Evolutionary conservation across 345 rosid genomes (phyloP), one percentile per base, ranked within the genome.

Genomic region (Pugionium cornutum): DNA sequence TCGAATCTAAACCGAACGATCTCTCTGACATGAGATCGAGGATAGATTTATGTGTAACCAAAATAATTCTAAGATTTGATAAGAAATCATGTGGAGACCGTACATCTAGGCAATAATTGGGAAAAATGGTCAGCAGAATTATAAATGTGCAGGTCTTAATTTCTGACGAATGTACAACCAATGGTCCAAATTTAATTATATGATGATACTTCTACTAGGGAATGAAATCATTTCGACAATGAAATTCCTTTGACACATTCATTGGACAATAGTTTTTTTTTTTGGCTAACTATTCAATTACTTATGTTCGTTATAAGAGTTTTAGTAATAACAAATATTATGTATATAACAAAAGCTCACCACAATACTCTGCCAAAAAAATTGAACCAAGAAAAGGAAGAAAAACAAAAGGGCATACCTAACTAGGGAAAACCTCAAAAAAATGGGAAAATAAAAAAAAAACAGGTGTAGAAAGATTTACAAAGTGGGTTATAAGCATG

Each of bases 141-240:
- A 74, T 75, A 67, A 80, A 76, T 81, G 73, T 50, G 58, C 68
- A 63, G 61, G 71, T 59, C 47, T 45, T 69, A 66, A 65, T 59
- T 75, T 73, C 74, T 74, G 68, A 75, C 75, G 55, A 58, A 64
- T 67, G 67, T 73, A 59, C 64, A 75, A 64, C 18, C 52, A 62
- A 82, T 81, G 91, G 91, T 82, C 86, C 84, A 49, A 29, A 53
- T 36, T 36, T 44, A 53, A n/a, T n/a, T n/a, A n/a, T n/a, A n/a
- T n/a, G 52, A 72, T 29, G 67, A 73, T 41, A 66, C 66, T 67
- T 69, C 76, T 68, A 57, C 72, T 74, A 57, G 68, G 63, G 81
- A 66, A 73, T 73, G 76, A 66, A 73, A 73, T 73, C 67, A 73
- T 73, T 73, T 66, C 71, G 72, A 73, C 67, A 66, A 54, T 35